Base-by-base conservation (phyloP, 441 rosid species). In the Biscutella auriculata region DNA sequence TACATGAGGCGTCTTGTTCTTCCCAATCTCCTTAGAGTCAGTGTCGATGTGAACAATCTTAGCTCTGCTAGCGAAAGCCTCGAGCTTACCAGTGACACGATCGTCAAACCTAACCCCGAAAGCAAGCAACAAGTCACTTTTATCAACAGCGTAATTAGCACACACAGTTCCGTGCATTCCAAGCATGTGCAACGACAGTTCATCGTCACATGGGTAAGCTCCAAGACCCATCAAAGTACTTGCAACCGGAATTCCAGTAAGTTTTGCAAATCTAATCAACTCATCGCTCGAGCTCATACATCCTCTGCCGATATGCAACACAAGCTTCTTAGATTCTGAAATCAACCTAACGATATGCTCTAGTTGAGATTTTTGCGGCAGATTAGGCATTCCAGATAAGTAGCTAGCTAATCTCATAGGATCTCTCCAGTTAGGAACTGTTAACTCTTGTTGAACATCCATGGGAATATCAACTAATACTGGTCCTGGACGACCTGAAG, bases 201-300 rank as follows among this genome's bases (percentile, higher is more conserved):
- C 85, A 69, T 79, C 80, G 0, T 76, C 55, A 51, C 76, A 64
- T 0, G 95, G 92, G 56, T 67, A 88, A 0, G 90, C 60, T 0
- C 98, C 98, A 8, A 88, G 80, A 23, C 98, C 98, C 98, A 93
- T 93, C 77, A 93, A 78, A 36, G 98, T 93, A 77, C 97, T 88
- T 0, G 97, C 93, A 14, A 93, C 98, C 1, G 96, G 98, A 35
- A 88, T 85, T 6, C 97, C 95, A 0, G 98, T 84, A 25, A 88
- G 77, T 43, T 84, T 83, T 3, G 87, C 98, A 63, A 92, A 92
- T 66, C 73, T 78, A 54, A 68, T 73, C 76, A 88, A 49, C 60
- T 92, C 97, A 37, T 83, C 77, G 19, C 98, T 82, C 1, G 95
- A 84, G 72, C 87, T 88, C 85, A 86, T 79, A 69, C 98, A 88